Evolutionary conservation across 2,329 filamentous ascomycete species (phyloP).

Genomic region (Trichoderma brevicompactum): DNA sequence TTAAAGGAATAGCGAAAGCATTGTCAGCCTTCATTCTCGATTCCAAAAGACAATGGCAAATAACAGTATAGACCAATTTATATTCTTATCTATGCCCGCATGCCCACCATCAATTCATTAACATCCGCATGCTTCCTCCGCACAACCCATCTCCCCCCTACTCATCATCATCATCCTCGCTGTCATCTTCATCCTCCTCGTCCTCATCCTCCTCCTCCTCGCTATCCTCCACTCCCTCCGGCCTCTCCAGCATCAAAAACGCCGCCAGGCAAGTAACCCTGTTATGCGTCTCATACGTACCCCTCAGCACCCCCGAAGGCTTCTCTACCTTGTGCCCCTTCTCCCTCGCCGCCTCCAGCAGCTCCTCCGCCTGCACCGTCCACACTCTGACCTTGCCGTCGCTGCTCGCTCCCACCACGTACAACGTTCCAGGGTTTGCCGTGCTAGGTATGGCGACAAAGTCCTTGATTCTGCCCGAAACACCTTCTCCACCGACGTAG

Average conservation of each 20-base stretch:
- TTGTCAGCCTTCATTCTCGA: no score
- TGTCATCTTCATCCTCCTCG: slow-evolving; percentile 47
- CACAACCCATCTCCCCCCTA: slow-evolving; percentile 23
- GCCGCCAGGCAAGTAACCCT: slow-evolving; percentile 86
- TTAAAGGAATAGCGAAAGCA: no score
- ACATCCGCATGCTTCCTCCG: no score
- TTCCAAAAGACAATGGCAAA: no score
- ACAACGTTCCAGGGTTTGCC: slow-evolving; percentile 46
- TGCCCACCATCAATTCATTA: no score
- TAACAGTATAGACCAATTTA: no score
- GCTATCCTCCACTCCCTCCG: slow-evolving; percentile 64
- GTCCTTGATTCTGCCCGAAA: slow-evolving; percentile 81
- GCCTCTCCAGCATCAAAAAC: slow-evolving; percentile 79
- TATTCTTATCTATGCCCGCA: no score
- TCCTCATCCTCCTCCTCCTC: slow-evolving; percentile 56
- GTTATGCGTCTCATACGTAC: slow-evolving; percentile 81
- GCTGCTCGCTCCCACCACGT: slow-evolving; percentile 77
- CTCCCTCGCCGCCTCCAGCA: slow-evolving; percentile 41
- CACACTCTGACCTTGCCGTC: slow-evolving; percentile 85
- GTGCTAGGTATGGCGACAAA: slow-evolving; percentile 67
- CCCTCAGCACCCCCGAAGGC: slow-evolving; percentile 68
- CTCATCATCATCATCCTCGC: slow-evolving; percentile 36
- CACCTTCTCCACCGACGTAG: slow-evolving; percentile 76
- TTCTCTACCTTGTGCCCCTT: slow-evolving; percentile 35
- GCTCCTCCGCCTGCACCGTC: slow-evolving; percentile 56